Evolutionary conservation across 345 rosid species (phyloP).

Genomic region (Linum lewisii): DNA sequence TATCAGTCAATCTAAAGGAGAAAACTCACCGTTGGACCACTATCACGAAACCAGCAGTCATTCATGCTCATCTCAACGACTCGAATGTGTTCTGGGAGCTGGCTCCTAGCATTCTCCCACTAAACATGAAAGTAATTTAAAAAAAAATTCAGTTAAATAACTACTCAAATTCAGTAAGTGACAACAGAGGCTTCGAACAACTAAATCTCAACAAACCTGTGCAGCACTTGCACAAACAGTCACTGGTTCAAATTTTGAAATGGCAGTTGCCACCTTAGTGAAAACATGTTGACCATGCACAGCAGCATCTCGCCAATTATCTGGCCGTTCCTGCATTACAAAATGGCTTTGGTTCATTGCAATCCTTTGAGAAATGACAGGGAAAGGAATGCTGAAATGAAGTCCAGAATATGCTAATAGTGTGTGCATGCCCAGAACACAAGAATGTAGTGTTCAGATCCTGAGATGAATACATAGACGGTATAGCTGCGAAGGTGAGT

Average conservation of each 20-base stretch:
- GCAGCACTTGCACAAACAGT: conserved; percentile 82
- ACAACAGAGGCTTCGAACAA: conserved; percentile 5
- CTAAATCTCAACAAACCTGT: conserved; percentile 43
- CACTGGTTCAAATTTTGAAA: conserved; percentile 68
- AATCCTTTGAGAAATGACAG: background rate
- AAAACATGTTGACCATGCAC: conserved; percentile 49
- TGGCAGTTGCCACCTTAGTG: conserved; percentile 59
- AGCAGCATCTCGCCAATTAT: conserved; percentile 80
- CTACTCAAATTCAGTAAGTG: background rate
- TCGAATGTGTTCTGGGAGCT: conserved; percentile 61
- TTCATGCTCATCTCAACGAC: conserved; percentile 91
- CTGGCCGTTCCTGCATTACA: conserved; percentile 64
- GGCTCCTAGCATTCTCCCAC: conserved; percentile 82
- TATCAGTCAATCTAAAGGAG: background rate
- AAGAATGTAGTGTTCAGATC: too few species aligned
- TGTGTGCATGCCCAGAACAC: too few species aligned
- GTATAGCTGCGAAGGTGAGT: too few species aligned
- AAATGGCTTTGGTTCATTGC: background rate
- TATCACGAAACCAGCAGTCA: conserved; percentile 94
- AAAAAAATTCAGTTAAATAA: conserved; percentile 3
- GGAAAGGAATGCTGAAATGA: background rate
- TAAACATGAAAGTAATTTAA: conserved; percentile 17
- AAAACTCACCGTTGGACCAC: conserved; percentile 80
- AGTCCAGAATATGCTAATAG: background rate
- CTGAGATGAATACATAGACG: too few species aligned